phyloP scores from a whole-genome alignment of 345 rosid genomes.

The Lumnitzera littorea region DNA sequence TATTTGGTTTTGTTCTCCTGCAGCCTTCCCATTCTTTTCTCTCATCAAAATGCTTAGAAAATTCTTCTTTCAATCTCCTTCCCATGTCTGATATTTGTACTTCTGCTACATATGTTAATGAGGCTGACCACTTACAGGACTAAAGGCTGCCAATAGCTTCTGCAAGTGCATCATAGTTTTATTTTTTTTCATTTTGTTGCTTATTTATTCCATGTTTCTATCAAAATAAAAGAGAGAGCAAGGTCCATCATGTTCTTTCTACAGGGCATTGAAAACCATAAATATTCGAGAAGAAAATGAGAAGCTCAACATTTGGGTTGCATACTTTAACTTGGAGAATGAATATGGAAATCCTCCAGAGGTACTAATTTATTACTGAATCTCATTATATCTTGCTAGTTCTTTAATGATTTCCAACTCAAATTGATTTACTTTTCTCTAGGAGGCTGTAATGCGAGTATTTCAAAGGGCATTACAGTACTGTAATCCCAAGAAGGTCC shows the following conservation, averaged over 20 bases:
- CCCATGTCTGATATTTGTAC: too few relatives aligned
- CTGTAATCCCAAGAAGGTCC: slow-evolving; percentile 77
- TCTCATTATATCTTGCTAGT: slow-evolving; percentile 1
- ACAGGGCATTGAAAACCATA: slow-evolving; percentile 87
- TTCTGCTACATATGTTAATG: too few relatives aligned
- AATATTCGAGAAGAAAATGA: slow-evolving; percentile 86
- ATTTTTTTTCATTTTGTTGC: too few relatives aligned
- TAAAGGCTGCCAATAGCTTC: too few relatives aligned
- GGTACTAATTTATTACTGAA: slow-evolving; percentile 28
- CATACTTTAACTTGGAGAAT: slow-evolving; percentile 91
- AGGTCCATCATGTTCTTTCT: neutral
- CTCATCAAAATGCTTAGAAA: too few relatives aligned
- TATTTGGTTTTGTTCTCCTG: neutral
- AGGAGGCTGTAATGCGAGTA: slow-evolving; percentile 81
- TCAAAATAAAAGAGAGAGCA: too few relatives aligned
- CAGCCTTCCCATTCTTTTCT: too few relatives aligned
- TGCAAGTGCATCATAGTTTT: too few relatives aligned
- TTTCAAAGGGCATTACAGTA: slow-evolving; percentile 85
- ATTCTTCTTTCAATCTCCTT: too few relatives aligned
- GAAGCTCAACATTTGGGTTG: slow-evolving; percentile 94
- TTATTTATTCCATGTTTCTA: too few relatives aligned
- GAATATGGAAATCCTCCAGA: slow-evolving; percentile 90
- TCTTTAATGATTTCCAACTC: neutral
- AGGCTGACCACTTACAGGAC: too few relatives aligned
- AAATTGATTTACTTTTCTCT: slow-evolving; percentile 13